phyloP scores from a whole-genome alignment of 2,329 filamentous ascomycete species.

The Fusarium sp. region DNA sequence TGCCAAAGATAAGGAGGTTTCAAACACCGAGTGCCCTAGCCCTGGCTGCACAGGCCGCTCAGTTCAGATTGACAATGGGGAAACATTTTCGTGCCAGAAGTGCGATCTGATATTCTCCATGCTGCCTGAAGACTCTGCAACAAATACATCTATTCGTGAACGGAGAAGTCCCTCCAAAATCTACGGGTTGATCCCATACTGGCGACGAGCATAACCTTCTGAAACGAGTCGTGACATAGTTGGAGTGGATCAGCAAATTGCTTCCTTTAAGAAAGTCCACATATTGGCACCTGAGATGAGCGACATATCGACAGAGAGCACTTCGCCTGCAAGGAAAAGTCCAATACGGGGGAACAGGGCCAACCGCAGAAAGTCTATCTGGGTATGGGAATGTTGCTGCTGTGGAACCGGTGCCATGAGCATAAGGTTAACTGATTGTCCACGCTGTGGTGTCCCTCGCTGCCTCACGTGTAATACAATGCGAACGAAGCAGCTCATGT shows the following conservation, averaged over 20 bases:
- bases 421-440: rapidly evolving
- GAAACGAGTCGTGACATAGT: background rate
- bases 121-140: rapidly evolving
- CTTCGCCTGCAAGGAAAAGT: rapidly evolving
- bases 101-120: background rate
- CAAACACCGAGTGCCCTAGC: background rate
- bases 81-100: background rate
- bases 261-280: background rate
- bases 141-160: background rate
- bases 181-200: rapidly evolving
- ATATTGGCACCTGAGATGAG: background rate
- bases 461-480: background rate
- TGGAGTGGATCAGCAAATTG: background rate
- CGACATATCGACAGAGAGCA: rapidly evolving
- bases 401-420: rapidly evolving
- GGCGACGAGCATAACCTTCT: background rate
- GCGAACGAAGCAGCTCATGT: too few relatives aligned
- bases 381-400: background rate
- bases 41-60: background rate
- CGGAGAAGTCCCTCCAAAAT: rapidly evolving
- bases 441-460: rapidly evolving
- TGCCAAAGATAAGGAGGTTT: rapidly evolving
- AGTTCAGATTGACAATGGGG: rapidly evolving
- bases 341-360: rapidly evolving
- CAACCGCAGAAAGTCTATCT: rapidly evolving